These are phyloP conservation scores for Hypericum perforatum DNA, from an alignment of 345 rosid species.

Conservation along the genomic window DNA sequence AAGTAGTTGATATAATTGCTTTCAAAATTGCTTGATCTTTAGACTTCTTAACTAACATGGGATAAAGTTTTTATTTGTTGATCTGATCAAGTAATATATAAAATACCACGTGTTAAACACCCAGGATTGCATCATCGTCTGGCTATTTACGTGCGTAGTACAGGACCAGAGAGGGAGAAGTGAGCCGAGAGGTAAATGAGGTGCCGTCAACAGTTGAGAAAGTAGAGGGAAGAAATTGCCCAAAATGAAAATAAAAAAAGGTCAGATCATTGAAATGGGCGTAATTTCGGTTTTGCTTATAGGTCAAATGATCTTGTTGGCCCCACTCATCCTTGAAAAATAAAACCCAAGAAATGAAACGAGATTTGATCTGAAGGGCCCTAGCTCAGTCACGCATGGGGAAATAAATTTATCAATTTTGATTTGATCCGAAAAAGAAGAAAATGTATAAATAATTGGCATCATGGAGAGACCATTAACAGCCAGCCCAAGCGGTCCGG, in stretches of 20 bases:
- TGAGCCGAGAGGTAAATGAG: background rate
- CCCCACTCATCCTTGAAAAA: background rate
- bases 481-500: constrained; percentile 10
- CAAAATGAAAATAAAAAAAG: too few relatives aligned
- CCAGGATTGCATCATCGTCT: constrained; percentile 13
- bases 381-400: background rate
- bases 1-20: too few relatives aligned
- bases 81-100: too few relatives aligned
- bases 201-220: background rate
- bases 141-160: background rate
- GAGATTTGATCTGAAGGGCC: constrained; percentile 12
- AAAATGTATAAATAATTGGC: too few relatives aligned
- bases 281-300: too few relatives aligned
- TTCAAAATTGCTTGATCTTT: too few relatives aligned
- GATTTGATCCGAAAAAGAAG: too few relatives aligned
- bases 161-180: too few relatives aligned
- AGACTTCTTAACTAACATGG: too few relatives aligned
- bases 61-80: too few relatives aligned
- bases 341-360: background rate
- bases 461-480: background rate
- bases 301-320: constrained; percentile 8
- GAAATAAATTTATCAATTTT: too few relatives aligned
- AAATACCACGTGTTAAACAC: constrained; percentile 12
- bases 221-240: background rate
- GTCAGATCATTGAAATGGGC: too few relatives aligned